These are phyloP conservation scores for Hypoxylon rickii DNA, from an alignment of 495 filamentous ascomycete species.

Conservation along the genomic window DNA sequence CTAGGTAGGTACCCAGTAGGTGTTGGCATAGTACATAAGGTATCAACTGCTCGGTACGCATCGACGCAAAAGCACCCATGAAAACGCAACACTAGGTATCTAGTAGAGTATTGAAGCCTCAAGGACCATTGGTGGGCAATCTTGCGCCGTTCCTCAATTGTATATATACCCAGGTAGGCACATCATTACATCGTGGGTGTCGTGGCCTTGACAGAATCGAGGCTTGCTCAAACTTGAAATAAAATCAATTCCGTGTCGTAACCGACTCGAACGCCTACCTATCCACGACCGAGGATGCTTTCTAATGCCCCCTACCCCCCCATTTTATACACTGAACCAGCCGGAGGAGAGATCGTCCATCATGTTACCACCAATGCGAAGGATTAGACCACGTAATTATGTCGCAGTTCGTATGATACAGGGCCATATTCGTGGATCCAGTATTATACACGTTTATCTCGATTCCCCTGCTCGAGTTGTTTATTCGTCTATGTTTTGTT, in stretches of 20 bases:
- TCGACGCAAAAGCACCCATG: too few species aligned
- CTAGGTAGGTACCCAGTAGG: too few species aligned
- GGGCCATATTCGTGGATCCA: constrained; percentile 25
- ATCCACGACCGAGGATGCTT: constrained; percentile 35
- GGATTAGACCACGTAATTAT: constrained; percentile 9
- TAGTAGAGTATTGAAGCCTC: too few species aligned
- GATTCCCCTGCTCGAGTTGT: neutral
- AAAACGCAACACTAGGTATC: too few species aligned
- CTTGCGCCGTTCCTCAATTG: too few species aligned
- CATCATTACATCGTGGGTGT: too few species aligned
- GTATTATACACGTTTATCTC: constrained; percentile 36
- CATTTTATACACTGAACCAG: constrained; percentile 39
- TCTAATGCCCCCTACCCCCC: constrained; percentile 40
- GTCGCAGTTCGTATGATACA: constrained; percentile 20
- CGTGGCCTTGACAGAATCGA: neutral
- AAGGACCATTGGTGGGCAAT: too few species aligned
- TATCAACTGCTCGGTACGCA: too few species aligned
- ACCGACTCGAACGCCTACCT: constrained; percentile 38
- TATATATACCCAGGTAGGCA: too few species aligned
- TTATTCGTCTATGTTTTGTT: constrained; percentile 10
- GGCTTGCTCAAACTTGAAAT: constrained; percentile 20
- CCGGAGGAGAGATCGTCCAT: constrained; percentile 42
- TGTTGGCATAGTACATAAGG: too few species aligned
- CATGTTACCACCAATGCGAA: constrained; percentile 25
- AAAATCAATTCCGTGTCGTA: constrained; percentile 34